Conservation (phyloP, 2,329 filamentous ascomycete genomes). For the Epichloe sp. region DNA sequence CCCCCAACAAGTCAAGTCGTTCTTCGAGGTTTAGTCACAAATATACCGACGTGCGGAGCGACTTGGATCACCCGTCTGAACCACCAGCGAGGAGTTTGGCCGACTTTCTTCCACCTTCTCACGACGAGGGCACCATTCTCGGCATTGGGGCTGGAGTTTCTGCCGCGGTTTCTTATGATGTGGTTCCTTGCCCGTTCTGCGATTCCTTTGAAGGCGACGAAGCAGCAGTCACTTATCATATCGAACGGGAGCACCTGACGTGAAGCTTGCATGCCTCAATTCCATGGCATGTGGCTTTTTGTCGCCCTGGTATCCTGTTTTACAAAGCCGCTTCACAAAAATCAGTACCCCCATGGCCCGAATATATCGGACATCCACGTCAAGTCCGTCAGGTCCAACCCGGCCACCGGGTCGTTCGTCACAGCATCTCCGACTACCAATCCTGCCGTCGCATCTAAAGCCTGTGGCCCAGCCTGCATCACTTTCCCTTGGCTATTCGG, state of each 20-base stretch:
- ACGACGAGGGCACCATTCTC: slow-evolving; percentile 13
- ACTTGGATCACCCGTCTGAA: slow-evolving; percentile 23
- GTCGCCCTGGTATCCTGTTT: background rate
- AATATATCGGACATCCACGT: slow-evolving; percentile 26
- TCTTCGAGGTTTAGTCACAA: slow-evolving; percentile 16
- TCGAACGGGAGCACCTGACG: slow-evolving; percentile 28
- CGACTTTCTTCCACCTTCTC: slow-evolving; percentile 34
- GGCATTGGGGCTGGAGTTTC: background rate
- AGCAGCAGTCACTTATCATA: slow-evolving; percentile 52
- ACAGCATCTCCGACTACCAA: slow-evolving; percentile 10
- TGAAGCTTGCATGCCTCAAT: background rate
- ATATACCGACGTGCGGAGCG: slow-evolving; percentile 22
- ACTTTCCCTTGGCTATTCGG: background rate
- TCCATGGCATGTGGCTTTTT: background rate
- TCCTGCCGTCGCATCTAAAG: slow-evolving; percentile 2
- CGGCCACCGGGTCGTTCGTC: slow-evolving; percentile 9
- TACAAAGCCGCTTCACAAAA: background rate
- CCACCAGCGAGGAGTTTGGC: slow-evolving; percentile 28
- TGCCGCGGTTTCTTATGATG: background rate
- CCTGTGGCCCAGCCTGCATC: background rate
- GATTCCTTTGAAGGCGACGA: slow-evolving; percentile 55
- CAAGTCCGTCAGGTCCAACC: slow-evolving; percentile 21
- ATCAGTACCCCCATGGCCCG: slow-evolving; percentile 23
- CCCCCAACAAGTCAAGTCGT: background rate
- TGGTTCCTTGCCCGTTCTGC: slow-evolving; percentile 50